Evolutionary conservation across 2,329 filamentous ascomycete species (phyloP), one percentile per base, ranked within the genome.

Genomic region (Pseudocercospora fijiensis): DNA sequence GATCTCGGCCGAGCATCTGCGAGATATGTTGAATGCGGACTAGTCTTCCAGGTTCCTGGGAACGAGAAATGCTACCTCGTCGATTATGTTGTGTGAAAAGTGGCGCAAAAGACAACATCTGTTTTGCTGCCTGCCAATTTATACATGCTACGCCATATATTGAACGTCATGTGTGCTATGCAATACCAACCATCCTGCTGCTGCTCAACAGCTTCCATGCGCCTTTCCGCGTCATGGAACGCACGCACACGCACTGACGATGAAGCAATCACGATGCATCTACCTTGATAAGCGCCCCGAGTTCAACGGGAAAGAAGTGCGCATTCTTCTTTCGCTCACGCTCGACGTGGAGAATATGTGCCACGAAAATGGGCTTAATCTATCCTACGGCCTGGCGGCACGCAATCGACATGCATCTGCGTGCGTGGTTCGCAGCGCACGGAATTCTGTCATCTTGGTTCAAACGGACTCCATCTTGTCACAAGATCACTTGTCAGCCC

Each of bases 1-100:
- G 57, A 64, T 57, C 62, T 67, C 64, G 66, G 60, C 67, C 67
- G 67, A 69, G 67, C 67, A 68, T 69, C 67, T 68, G 66, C 67
- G 67, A 65, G 26, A 65, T 64, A 66, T 64, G 61, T 41, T 47
- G 56, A 60, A 49, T 66, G 63, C 66, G 63, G 64, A 26, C 62
- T 68, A 68, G 66, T 59, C 55, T 41, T 62, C 67, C 66, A 62
- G 43, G 22, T 45, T 33, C 45, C 57, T 63, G 67, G 67, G 62
- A 65, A 58, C 63, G 67, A 68, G 66, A 69, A 56, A 68, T 66
- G 62, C 63, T 55, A 66, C 66, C 53, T 61, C 64, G 53, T 66
- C 61, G 53, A 56, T 43, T 58, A 68, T 69, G 67, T 55, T 61
- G 66, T 69, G 67, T 62, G 53, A 58, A 58, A 64, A 63, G 67